Conservation (phyloP, 176 grass and related monocot genomes). For the Oryza punctata region DNA sequence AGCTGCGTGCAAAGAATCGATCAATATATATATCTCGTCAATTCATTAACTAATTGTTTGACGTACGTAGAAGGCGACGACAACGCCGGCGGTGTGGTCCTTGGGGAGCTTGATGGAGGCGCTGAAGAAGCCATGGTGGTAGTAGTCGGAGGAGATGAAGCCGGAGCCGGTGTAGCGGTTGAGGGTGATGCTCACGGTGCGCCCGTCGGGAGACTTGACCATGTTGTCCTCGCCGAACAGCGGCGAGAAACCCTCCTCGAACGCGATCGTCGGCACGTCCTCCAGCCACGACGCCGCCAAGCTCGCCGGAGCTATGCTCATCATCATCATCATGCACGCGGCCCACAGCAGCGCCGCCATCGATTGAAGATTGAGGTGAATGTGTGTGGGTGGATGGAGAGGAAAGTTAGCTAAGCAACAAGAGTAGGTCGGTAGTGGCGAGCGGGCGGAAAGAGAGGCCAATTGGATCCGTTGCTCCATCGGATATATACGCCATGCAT, state of each 20-base stretch:
- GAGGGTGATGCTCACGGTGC: constrained; percentile 51
- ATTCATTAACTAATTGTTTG: too few species aligned
- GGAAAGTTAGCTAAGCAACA: neutral
- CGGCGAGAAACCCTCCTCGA: constrained; percentile 63
- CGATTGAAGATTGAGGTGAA: neutral
- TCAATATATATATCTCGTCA: too few species aligned
- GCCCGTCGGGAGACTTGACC: constrained; percentile 40
- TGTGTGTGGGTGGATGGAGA: neutral
- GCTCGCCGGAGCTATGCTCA: neutral
- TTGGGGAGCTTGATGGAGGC: constrained; percentile 66
- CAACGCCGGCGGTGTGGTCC: constrained; percentile 75
- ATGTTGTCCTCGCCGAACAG: constrained; percentile 76
- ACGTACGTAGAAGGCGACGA: constrained; percentile 88
- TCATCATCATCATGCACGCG: neutral
- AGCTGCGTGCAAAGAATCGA: constrained; percentile 37
- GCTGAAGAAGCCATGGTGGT: constrained; percentile 81
- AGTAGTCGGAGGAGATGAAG: constrained; percentile 73
- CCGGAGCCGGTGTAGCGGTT: constrained; percentile 67
- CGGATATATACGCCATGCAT: too few species aligned
- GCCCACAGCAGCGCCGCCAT: neutral
- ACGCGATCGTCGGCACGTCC: constrained; percentile 31
- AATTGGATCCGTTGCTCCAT: too few species aligned
- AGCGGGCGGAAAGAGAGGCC: neutral
- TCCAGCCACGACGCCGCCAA: constrained; percentile 2
- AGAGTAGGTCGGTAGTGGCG: neutral